Evolutionary conservation across 2,329 filamentous ascomycete genomes (phyloP).

Genomic region (Colletotrichum sidae): DNA sequence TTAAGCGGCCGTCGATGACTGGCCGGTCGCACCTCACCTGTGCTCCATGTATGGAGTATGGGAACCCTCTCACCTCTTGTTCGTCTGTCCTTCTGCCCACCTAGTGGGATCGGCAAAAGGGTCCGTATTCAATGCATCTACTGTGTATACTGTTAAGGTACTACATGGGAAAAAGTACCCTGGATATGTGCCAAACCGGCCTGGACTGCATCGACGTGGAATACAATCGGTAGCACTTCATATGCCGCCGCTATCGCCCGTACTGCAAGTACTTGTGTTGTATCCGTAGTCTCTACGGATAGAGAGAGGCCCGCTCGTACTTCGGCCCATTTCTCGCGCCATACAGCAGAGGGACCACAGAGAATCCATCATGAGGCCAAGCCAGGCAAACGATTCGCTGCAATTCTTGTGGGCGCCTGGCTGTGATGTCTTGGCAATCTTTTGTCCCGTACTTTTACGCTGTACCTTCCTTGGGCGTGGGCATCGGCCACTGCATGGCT

Average conservation of each 20-base stretch:
- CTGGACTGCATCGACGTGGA: too few species aligned
- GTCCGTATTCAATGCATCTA: conserved; percentile 1
- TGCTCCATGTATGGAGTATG: too few species aligned
- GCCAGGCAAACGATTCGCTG: conserved; percentile 17
- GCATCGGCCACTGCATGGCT: conserved; percentile 22
- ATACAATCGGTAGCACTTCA: too few species aligned
- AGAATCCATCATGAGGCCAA: conserved; percentile 19
- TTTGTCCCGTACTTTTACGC: not conserved
- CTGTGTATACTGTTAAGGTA: not conserved
- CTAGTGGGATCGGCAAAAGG: conserved; percentile 25
- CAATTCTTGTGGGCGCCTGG: conserved; percentile 9
- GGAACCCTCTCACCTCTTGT: not conserved
- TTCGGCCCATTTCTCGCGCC: conserved; percentile 33
- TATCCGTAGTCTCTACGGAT: too few species aligned
- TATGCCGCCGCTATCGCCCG: not conserved
- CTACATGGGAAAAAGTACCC: not conserved
- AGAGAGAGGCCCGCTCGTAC: conserved; percentile 18
- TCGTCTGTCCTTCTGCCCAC: conserved; percentile 12
- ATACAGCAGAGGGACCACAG: conserved; percentile 25
- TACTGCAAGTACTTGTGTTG: not conserved
- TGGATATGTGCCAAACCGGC: too few species aligned
- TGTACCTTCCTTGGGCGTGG: not conserved
- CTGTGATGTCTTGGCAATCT: conserved; percentile 26
- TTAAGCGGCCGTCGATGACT: conserved; percentile 12
- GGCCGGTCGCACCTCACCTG: not conserved